Evolutionary conservation across 2,329 filamentous ascomycete genomes (phyloP).

Genomic region (Acarospora socialis): DNA sequence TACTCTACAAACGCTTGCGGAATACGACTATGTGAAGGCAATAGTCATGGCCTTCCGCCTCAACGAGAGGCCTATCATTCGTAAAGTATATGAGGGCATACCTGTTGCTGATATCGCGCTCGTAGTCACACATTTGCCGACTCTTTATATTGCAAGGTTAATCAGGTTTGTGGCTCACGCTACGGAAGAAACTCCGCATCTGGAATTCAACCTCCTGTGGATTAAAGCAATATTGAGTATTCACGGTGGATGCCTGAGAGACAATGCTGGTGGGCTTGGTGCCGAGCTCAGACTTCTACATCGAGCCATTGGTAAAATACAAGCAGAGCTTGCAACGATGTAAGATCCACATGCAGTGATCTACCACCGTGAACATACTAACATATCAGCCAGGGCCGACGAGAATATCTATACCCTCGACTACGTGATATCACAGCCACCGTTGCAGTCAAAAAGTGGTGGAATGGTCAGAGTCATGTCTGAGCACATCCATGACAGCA

Average conservation of each 20-base stretch:
- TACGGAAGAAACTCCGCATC: conserved; percentile 77
- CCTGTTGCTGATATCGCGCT: conserved; percentile 61
- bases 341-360: too few species aligned
- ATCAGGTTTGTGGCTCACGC: conserved; percentile 78
- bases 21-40: conserved; percentile 77
- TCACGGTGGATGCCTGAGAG: conserved; percentile 74
- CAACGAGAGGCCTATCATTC: conserved; percentile 70
- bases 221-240: conserved; percentile 66
- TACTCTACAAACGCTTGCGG: conserved; percentile 55
- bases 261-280: conserved; percentile 64
- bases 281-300: conserved; percentile 73
- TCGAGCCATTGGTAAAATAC: conserved; percentile 64
- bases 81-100: conserved; percentile 71
- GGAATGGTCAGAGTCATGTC: too few species aligned
- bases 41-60: conserved; percentile 95
- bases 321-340: conserved; percentile 65
- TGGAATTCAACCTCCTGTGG: conserved; percentile 92
- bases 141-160: conserved; percentile 72
- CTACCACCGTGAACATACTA: too few species aligned
- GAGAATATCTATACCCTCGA: conserved; percentile 83
- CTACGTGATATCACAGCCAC: conserved; percentile 51
- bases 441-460: too few species aligned
- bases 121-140: conserved; percentile 64
- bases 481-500: conserved; percentile 4
- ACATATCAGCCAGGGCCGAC: too few species aligned